Base-by-base conservation (phyloP, 306 rosid genomes). In the Arachis stenosperma region DNA sequence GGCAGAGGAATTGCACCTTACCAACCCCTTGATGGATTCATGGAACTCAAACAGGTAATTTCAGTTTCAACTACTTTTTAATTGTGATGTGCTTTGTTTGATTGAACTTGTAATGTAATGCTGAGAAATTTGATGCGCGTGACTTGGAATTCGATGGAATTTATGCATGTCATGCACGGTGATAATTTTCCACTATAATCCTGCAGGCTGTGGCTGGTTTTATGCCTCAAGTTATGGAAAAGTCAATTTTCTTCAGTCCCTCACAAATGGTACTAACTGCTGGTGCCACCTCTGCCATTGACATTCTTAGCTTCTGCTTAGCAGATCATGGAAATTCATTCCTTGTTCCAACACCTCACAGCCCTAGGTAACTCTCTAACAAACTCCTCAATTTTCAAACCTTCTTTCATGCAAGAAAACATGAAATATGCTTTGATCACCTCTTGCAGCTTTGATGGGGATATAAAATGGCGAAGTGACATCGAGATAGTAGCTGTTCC, bases 341-440 rank as follows among this genome's bases (percentile, higher is more conserved):
- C 87, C 97, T 94, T 69, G 96, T 89, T 74, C 98, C 98, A 13
- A 86, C 98, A 3, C 98, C 98, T 54, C 87, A 86, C 74, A 78
- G 88, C 81, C 96, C 95, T 6, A 77, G 95, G 98, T 94, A 88
- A 81, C 51, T 50, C 39, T 73, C 75, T 76, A 66, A 27, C 40
- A 15, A 71, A 71, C 3, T 81, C 71, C 37, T 51, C 70, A 47
- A 30, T 64, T 60, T 27, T 53, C 57, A 6, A 42, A 48, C 53
- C 10, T 9, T 5, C 6, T 2, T 52, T 52, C 5, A 50, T 72
- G 14, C 59, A 27, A 44, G 61, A 71, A 58, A 29, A 42, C 75
- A 70, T 61, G 84, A 56, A 90, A 57, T 33, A 33, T 54, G 44
- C 79, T 81, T 71, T 61, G 65, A 81, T 71, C 57, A 42, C 61